Percentiles rank a stretch among this genome's conserved stretches.
Evolutionary conservation across 2,329 filamentous ascomycete species (phyloP).

Genomic region (Xenosphaeropsis pyriputrescens): DNA sequence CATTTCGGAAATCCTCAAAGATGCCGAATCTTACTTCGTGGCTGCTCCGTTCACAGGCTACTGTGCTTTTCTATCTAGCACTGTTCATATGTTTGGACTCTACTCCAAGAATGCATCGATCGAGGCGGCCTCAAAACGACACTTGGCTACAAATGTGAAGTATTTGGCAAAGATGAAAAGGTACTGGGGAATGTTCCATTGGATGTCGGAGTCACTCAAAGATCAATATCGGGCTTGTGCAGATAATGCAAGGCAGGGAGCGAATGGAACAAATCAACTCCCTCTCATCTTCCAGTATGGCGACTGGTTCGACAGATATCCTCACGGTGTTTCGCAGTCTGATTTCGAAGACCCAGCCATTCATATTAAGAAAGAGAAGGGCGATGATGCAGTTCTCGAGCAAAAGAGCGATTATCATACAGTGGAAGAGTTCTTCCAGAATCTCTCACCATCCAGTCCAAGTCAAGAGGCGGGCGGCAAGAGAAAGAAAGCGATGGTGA

Average conservation of each 20-base stretch:
- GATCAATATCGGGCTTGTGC: constrained; percentile 76
- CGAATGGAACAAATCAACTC: constrained; percentile 26
- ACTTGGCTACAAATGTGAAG: constrained; percentile 75
- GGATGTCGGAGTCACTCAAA: constrained; percentile 84
- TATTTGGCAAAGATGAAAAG: constrained; percentile 92
- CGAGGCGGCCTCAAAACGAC: constrained; percentile 66
- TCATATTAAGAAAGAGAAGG: constrained; percentile 56
- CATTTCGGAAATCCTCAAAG: constrained; percentile 72
- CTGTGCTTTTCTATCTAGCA: constrained; percentile 83
- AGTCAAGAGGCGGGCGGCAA: constrained; percentile 8
- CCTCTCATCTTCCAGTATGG: constrained; percentile 80
- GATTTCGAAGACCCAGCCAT: constrained; percentile 68
- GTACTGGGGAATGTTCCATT: constrained; percentile 98
- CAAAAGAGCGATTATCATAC: constrained; percentile 85
- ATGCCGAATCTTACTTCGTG: constrained; percentile 65
- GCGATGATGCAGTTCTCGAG: constrained; percentile 77
- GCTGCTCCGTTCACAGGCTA: constrained; percentile 91
- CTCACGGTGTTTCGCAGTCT: constrained; percentile 72
- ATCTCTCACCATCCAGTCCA: constrained; percentile 47
- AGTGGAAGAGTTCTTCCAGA: constrained; percentile 87
- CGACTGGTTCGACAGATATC: constrained; percentile 94
- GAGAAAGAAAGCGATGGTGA: constrained; percentile 24
- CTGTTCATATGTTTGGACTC: constrained; percentile 85
- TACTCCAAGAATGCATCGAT: constrained; percentile 71
- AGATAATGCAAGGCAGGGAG: constrained; percentile 60